A percentile compares a stretch with the other conserved stretches of the same genome.
phyloP scores from a whole-genome alignment of 129 eudicot species.

The Arctium lappa region DNA sequence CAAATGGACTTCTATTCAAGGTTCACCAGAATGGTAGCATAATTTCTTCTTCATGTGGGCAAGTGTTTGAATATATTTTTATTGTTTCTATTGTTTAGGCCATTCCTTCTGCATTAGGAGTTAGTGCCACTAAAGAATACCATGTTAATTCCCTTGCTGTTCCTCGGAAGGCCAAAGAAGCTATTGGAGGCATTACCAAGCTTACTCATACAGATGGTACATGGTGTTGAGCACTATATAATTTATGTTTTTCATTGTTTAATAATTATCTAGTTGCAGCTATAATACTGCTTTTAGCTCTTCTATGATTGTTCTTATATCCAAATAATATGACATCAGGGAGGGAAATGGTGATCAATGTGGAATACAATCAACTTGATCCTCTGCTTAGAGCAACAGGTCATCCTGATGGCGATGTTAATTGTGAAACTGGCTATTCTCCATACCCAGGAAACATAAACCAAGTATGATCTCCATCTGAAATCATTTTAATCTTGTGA shows the following conservation, averaged over 20 bases:
- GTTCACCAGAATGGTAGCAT: conserved; percentile 32
- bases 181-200: conserved; percentile 95
- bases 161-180: conserved; percentile 98
- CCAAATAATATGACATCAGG: conserved; percentile 41
- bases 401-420: conserved; percentile 90
- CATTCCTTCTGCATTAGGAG: conserved; percentile 95
- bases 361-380: conserved; percentile 98
- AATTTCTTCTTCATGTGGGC: background rate
- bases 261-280: background rate
- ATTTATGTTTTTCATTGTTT: background rate
- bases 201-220: conserved; percentile 97
- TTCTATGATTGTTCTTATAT: background rate
- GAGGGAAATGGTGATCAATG: conserved; percentile 95
- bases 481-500: background rate
- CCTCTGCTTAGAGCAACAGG: conserved; percentile 95
- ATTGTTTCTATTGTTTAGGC: conserved; percentile 47
- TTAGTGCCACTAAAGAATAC: conserved; percentile 73
- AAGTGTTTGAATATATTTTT: conserved; percentile 5
- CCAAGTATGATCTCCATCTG: conserved; percentile 47
- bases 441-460: conserved; percentile 98
- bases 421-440: conserved; percentile 89
- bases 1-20: conserved; percentile 98
- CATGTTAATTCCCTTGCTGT: conserved; percentile 98
- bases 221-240: background rate
- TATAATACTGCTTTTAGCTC: background rate